Evolutionary conservation across 1,284 basidiomycete species (phyloP).

Genomic region (Naganishia liquefaciens): DNA sequence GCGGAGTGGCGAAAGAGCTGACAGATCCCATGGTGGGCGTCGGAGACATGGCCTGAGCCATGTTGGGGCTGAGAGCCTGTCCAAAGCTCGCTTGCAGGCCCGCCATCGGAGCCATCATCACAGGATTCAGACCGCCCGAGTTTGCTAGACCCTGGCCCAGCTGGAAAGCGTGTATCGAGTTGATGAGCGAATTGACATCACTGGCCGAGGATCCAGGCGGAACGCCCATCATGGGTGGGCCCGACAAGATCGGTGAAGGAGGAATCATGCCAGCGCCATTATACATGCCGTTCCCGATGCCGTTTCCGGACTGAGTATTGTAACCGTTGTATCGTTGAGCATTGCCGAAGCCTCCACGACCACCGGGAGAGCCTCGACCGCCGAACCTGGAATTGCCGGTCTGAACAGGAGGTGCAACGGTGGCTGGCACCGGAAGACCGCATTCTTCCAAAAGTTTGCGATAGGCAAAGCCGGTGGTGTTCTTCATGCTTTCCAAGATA

Average conservation of each 20-base stretch:
- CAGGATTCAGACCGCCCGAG: slow-evolving; percentile 39
- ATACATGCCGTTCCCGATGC: slow-evolving; percentile 14
- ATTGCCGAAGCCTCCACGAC: slow-evolving; percentile 16
- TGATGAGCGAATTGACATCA: slow-evolving; percentile 37
- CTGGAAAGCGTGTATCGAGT: slow-evolving; percentile 38
- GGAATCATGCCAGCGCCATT: slow-evolving; percentile 26
- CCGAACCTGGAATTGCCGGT: slow-evolving; percentile 7
- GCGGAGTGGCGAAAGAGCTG: slow-evolving; percentile 44
- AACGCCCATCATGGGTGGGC: slow-evolving; percentile 25
- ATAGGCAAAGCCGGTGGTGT: slow-evolving; percentile 87
- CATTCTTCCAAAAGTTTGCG: slow-evolving; percentile 90
- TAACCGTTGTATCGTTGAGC: slow-evolving; percentile 10
- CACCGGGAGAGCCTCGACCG: slow-evolving; percentile 10
- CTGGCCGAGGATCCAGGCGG: slow-evolving; percentile 34
- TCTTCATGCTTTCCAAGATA: slow-evolving; percentile 82
- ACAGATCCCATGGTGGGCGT: slow-evolving; percentile 37
- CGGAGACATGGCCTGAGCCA: slow-evolving; percentile 43
- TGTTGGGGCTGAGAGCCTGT: slow-evolving; percentile 41
- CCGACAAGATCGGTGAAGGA: slow-evolving; percentile 29
- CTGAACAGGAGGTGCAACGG: slow-evolving; percentile 20
- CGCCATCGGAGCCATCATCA: slow-evolving; percentile 35
- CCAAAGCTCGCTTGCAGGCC: slow-evolving; percentile 46
- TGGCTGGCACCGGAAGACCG: slow-evolving; percentile 68
- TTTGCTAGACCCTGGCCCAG: slow-evolving; percentile 35
- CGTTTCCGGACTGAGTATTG: neutral